These are phyloP conservation scores for Dipodascus albidus DNA, from an alignment of 805 yeast species.

Conservation along the genomic window DNA sequence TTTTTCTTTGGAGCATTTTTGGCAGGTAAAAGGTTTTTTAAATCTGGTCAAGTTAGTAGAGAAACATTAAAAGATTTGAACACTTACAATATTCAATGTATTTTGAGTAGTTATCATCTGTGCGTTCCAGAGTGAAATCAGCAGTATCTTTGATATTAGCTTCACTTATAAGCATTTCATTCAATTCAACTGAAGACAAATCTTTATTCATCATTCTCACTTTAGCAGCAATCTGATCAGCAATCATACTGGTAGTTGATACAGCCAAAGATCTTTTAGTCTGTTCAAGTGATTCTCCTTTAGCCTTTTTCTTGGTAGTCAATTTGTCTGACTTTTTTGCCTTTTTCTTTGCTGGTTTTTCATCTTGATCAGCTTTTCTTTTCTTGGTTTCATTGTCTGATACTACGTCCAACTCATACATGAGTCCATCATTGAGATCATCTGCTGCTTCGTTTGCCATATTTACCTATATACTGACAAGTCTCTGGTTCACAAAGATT, in stretches of 20 bases:
- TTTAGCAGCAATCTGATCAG: conserved; percentile 53
- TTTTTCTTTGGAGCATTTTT: conserved; percentile 8
- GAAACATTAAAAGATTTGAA: background rate
- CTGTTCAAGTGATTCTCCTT: conserved; percentile 54
- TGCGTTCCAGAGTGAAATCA: conserved; percentile 42
- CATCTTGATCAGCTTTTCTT: conserved; percentile 10
- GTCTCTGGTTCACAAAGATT: background rate
- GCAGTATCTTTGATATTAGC: conserved; percentile 51
- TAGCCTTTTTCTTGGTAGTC: conserved; percentile 38
- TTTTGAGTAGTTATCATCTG: conserved; percentile 40
- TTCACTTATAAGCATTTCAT: conserved; percentile 49
- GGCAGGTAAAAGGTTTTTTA: conserved; percentile 30
- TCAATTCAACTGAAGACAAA: conserved; percentile 63
- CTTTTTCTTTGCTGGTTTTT: conserved; percentile 21
- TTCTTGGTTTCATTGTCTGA: conserved; percentile 17
- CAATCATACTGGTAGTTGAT: conserved; percentile 46
- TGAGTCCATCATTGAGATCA: conserved; percentile 72
- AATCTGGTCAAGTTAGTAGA: background rate
- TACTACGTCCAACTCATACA: conserved; percentile 36
- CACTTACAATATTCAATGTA: conserved; percentile 30
- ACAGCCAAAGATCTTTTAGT: conserved; percentile 45
- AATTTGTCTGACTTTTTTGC: conserved; percentile 12
- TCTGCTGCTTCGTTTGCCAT: conserved; percentile 33
- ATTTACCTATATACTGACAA: background rate
- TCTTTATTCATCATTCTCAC: conserved; percentile 52